Evolutionary conservation across 306 rosid genomes (phyloP).

Genomic region (Acacia crassicarpa): DNA sequence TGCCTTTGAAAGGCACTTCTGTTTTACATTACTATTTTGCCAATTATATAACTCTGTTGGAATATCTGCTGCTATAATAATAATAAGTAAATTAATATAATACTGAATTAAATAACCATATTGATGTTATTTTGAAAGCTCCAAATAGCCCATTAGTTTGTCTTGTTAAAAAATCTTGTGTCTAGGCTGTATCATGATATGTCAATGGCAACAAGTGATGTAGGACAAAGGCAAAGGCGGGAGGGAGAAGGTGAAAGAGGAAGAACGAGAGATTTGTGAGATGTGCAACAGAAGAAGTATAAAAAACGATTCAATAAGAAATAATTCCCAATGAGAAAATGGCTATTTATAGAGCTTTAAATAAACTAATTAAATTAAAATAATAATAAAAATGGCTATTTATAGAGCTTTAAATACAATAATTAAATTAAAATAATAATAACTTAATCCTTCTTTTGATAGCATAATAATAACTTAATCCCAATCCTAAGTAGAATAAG

Average conservation of each 20-base stretch:
- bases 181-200: constrained; percentile 15
- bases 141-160: constrained; percentile 17
- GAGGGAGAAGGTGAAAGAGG: not conserved
- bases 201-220: constrained; percentile 1
- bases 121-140: constrained; percentile 7
- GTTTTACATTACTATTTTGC: not conserved
- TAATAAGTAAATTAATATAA: not conserved
- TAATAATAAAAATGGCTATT: not conserved
- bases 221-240: not conserved
- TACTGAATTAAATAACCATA: not conserved
- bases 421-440: not conserved
- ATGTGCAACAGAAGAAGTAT: not conserved
- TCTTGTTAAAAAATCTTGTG: not conserved
- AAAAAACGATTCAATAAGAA: not conserved
- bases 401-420: not conserved
- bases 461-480: not conserved
- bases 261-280: not conserved
- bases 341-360: not conserved
- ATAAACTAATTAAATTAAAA: not conserved
- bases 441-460: too few species aligned
- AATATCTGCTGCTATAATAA: not conserved
- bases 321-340: not conserved
- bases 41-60: not conserved
- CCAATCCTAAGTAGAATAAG: not conserved
- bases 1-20: not conserved